phyloP scores from a whole-genome alignment of 345 rosid species.

The Moricandia moricandioides region DNA sequence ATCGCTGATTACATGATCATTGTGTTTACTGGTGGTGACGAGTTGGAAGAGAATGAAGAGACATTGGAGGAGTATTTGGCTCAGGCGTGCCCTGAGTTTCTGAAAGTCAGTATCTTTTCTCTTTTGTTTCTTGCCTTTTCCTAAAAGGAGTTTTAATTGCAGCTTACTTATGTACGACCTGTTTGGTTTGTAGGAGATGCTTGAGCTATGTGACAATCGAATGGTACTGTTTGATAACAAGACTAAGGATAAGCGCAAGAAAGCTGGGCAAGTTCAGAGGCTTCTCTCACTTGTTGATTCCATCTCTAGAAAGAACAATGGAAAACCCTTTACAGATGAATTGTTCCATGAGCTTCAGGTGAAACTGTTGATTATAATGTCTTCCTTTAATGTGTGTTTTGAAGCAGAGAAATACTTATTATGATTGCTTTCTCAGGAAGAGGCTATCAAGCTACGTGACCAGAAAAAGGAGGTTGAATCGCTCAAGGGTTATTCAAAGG shows the following conservation, averaged over 20 bases:
- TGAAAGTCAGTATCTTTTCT: slow-evolving; percentile 52
- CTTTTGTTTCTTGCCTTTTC: not conserved
- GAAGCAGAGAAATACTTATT: slow-evolving; percentile 6
- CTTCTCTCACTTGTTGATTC: slow-evolving; percentile 63
- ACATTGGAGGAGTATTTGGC: slow-evolving; percentile 73
- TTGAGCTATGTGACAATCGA: slow-evolving; percentile 56
- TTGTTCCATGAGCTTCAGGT: slow-evolving; percentile 69
- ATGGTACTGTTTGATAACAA: slow-evolving; percentile 78
- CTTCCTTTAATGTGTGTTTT: not conserved
- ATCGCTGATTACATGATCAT: slow-evolving; percentile 76
- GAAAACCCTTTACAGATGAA: slow-evolving; percentile 75
- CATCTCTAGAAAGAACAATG: slow-evolving; percentile 56
- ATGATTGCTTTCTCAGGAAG: slow-evolving; percentile 43
- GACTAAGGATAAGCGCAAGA: slow-evolving; percentile 56
- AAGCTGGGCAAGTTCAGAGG: slow-evolving; percentile 52
- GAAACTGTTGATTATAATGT: not conserved
- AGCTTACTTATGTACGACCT: not conserved
- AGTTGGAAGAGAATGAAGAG: slow-evolving; percentile 74
- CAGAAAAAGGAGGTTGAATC: slow-evolving; percentile 63
- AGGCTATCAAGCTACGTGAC: slow-evolving; percentile 62
- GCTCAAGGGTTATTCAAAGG: slow-evolving; percentile 54
- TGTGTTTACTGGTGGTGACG: slow-evolving; percentile 92
- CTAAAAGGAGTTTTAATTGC: too few relatives aligned
- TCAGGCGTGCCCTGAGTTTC: slow-evolving; percentile 64
- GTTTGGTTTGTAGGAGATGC: slow-evolving; percentile 55